phyloP scores from a whole-genome alignment of 352 stramenopile species.

The Elongisporangium prolatum region DNA sequence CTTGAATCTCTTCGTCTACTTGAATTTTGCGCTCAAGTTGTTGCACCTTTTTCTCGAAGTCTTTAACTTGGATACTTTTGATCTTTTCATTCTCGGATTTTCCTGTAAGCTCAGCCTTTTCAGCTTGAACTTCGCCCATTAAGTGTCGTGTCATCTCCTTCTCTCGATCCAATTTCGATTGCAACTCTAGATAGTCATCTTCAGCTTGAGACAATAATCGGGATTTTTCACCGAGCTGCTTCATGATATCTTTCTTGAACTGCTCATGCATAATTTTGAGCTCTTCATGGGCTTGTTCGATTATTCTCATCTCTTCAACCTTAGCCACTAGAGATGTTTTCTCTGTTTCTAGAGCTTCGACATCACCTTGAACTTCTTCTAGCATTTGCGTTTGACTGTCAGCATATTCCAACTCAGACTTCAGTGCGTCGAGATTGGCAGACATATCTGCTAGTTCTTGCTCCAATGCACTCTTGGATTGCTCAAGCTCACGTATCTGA shows the following conservation, averaged over 20 bases:
- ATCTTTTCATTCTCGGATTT: conserved; percentile 11
- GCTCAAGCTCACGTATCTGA: conserved; percentile 18
- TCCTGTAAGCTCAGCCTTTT: conserved; percentile 18
- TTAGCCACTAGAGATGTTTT: conserved; percentile 10
- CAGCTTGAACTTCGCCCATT: conserved; percentile 26
- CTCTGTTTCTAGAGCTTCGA: conserved; percentile 28
- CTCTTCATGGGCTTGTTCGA: conserved; percentile 22
- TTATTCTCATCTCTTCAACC: conserved; percentile 11
- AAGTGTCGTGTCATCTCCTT: conserved; percentile 47
- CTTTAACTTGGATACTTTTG: conserved; percentile 14
- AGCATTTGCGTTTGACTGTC: conserved; percentile 35
- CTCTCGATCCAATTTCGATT: conserved; percentile 52
- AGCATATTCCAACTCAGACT: conserved; percentile 23
- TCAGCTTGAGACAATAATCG: conserved; percentile 26
- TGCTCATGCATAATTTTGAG: conserved; percentile 32
- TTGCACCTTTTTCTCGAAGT: conserved; percentile 29
- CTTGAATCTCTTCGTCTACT: conserved; percentile 25
- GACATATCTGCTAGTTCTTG: conserved; percentile 20
- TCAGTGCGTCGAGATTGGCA: conserved; percentile 16
- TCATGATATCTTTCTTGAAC: conserved; percentile 24
- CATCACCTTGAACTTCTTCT: conserved; percentile 35
- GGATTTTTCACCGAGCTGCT: conserved; percentile 28
- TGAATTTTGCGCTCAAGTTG: conserved; percentile 31
- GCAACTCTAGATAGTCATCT: conserved; percentile 51
- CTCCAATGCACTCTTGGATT: conserved; percentile 20